Evolutionary conservation across 768 basidiomycete species (phyloP).

Genomic region (Phanerodontia chrysosporium): DNA sequence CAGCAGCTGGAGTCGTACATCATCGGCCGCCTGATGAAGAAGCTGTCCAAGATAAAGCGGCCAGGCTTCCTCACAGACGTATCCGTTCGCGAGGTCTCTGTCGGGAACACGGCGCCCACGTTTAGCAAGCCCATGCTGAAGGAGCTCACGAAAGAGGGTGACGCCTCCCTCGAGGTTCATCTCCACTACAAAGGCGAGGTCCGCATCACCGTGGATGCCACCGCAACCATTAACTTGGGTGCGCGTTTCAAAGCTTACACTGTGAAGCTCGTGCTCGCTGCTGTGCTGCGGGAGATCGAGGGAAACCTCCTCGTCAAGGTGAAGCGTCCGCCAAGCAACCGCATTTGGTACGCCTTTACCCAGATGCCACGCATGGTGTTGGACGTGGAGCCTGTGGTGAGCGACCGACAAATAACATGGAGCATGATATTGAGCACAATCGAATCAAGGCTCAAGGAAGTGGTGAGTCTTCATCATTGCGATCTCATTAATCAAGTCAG

Average conservation of each 20-base stretch:
- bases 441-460: conserved; percentile 83
- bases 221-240: conserved; percentile 81
- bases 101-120: conserved; percentile 79
- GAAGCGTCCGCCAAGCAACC: conserved; percentile 92
- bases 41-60: conserved; percentile 85
- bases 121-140: conserved; percentile 98
- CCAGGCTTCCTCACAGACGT: conserved; percentile 84
- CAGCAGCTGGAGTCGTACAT: conserved; percentile 78
- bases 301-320: conserved; percentile 87
- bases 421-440: conserved; percentile 87
- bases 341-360: conserved; percentile 96
- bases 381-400: conserved; percentile 90
- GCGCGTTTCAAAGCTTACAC: conserved; percentile 83
- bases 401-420: conserved; percentile 92
- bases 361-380: conserved; percentile 83
- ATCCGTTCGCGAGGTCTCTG: conserved; percentile 82
- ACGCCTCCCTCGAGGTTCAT: conserved; percentile 85
- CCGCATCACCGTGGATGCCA: conserved; percentile 85
- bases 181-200: conserved; percentile 83
- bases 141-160: conserved; percentile 91
- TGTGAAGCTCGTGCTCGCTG: conserved; percentile 86
- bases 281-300: conserved; percentile 83
- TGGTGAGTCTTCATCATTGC: conserved; percentile 46
- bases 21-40: conserved; percentile 87
- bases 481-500: conserved; percentile 6